Conservation (phyloP, 768 basidiomycete species). For the Mycena filopes region DNA sequence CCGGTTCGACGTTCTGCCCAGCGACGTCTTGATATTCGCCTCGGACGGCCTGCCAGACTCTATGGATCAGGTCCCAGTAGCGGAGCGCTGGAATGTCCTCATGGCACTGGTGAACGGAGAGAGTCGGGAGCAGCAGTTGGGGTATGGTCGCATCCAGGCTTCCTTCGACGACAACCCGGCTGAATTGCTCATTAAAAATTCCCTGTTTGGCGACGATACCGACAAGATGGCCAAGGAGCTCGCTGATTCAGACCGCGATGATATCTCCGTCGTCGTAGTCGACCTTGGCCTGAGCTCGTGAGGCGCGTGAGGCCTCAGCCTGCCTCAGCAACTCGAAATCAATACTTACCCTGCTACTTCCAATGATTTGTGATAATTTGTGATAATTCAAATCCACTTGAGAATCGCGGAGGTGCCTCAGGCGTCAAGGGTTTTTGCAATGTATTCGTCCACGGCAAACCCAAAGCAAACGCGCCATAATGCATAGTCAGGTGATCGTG, state of each 20-base stretch:
- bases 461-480: too few species aligned
- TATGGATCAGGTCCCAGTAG: slow-evolving; percentile 1
- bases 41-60: slow-evolving; percentile 30
- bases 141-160: slow-evolving; percentile 4
- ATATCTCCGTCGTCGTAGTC: slow-evolving; percentile 29
- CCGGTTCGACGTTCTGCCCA: slow-evolving; percentile 14
- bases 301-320: too few species aligned
- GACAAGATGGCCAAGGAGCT: slow-evolving; percentile 20
- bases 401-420: too few species aligned
- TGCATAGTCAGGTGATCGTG: too few species aligned
- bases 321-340: too few species aligned
- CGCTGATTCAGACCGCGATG: slow-evolving; percentile 10
- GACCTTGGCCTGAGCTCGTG: slow-evolving; percentile 1
- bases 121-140: slow-evolving; percentile 13
- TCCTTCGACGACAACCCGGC: not conserved
- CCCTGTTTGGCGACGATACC: slow-evolving; percentile 19
- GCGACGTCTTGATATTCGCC: slow-evolving; percentile 27
- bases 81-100: slow-evolving; percentile 25
- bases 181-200: slow-evolving; percentile 23
- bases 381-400: too few species aligned
- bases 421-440: too few species aligned
- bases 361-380: too few species aligned
- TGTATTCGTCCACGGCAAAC: too few species aligned
- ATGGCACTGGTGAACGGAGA: slow-evolving; percentile 16
- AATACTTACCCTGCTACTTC: too few species aligned